Percentiles rank a stretch among this genome's conserved stretches.
These are phyloP conservation scores for Epichloe typhina DNA, from an alignment of 2,329 filamentous ascomycete genomes.

Conservation along the genomic window DNA sequence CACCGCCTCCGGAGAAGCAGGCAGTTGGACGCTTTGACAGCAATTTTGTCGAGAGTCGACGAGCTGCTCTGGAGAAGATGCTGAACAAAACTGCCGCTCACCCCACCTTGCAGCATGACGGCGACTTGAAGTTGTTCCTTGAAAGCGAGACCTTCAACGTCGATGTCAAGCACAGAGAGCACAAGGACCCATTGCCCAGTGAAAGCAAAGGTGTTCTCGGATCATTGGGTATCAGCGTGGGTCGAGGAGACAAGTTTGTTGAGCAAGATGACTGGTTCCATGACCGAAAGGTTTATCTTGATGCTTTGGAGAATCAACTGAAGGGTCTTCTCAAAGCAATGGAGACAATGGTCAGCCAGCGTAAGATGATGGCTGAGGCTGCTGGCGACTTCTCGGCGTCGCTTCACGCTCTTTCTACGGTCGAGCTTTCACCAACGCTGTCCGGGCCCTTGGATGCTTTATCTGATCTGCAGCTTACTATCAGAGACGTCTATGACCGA, in stretches of 20 bases:
- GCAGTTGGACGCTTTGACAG: conserved; percentile 90
- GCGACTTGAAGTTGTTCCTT: conserved; percentile 87
- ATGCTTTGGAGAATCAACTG: conserved; percentile 83
- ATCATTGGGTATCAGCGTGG: conserved; percentile 66
- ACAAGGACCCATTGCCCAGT: conserved; percentile 69
- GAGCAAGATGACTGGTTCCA: conserved; percentile 99
- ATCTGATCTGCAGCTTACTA: conserved; percentile 85
- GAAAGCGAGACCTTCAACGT: conserved; percentile 94
- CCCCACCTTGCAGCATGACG: conserved; percentile 81
- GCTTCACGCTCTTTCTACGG: conserved; percentile 80
- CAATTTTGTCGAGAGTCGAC: conserved; percentile 88
- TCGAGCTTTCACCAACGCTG: conserved; percentile 80
- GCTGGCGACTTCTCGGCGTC: conserved; percentile 89
- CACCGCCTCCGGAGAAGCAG: conserved; percentile 94
- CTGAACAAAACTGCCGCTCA: conserved; percentile 89
- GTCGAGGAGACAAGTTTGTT: conserved; percentile 75
- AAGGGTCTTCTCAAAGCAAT: conserved; percentile 86
- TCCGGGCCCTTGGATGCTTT: conserved; percentile 83
- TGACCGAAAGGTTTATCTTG: conserved; percentile 85
- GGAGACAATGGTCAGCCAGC: conserved; percentile 81
- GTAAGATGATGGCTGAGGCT: conserved; percentile 86
- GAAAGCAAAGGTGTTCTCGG: conserved; percentile 93
- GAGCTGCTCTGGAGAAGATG: conserved; percentile 92
- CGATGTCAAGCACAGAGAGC: conserved; percentile 95
- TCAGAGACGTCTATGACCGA: conserved; percentile 87